Conservation (phyloP, 1,284 basidiomycete species). For the Pseudozyma thailandica region DNA sequence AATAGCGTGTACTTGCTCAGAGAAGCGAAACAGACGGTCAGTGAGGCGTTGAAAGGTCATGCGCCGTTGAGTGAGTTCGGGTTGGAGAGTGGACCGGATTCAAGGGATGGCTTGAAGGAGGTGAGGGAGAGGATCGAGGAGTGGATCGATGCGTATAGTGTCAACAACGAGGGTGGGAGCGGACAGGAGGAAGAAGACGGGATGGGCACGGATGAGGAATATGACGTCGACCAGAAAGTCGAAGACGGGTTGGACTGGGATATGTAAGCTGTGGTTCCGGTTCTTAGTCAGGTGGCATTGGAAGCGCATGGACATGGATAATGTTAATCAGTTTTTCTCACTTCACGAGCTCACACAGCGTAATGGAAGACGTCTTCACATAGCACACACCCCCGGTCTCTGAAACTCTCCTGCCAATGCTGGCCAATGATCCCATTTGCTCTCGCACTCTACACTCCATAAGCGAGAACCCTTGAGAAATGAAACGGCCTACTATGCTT, state of each 20-base stretch:
- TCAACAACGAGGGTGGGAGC: slow-evolving; percentile 17
- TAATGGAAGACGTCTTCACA: neutral
- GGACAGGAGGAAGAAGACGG: slow-evolving; percentile 43
- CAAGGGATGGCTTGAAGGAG: slow-evolving; percentile 58
- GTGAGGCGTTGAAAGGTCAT: slow-evolving; percentile 50
- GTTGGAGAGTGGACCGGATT: slow-evolving; percentile 38
- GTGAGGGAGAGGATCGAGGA: slow-evolving; percentile 58
- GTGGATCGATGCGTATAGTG: slow-evolving; percentile 54
- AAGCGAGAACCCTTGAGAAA: slow-evolving; percentile 78
- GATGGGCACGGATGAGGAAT: slow-evolving; percentile 59
- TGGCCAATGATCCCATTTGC: neutral
- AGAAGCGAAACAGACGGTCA: slow-evolving; percentile 42
- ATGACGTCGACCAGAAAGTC: slow-evolving; percentile 45
- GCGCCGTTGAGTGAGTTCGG: slow-evolving; percentile 50
- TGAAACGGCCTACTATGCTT: slow-evolving; percentile 89
- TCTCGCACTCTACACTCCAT: slow-evolving; percentile 50
- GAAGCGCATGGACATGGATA: neutral
- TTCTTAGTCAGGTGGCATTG: neutral
- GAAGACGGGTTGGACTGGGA: slow-evolving; percentile 48
- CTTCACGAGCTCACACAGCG: neutral
- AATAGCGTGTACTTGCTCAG: slow-evolving; percentile 38
- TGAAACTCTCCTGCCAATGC: neutral
- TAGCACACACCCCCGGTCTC: neutral
- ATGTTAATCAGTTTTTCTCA: neutral
- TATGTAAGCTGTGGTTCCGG: slow-evolving; percentile 1